Conservation (phyloP, 2,329 filamentous ascomycete species). For the Talaromyces sp. region DNA sequence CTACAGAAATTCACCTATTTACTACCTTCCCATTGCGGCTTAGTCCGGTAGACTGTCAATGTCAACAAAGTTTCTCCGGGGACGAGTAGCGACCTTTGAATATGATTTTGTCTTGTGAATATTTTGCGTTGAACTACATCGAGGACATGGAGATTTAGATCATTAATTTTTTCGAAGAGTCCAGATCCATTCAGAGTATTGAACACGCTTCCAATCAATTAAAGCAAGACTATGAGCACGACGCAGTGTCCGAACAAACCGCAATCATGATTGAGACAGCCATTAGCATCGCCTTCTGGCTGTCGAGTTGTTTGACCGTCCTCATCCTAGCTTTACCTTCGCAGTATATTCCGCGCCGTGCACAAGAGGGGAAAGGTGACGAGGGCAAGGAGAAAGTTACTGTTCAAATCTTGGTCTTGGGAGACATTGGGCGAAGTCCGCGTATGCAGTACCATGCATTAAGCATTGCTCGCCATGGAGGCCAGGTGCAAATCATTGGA, state of each 20-base stretch:
- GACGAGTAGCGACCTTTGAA: not conserved
- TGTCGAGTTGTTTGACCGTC: slow-evolving; percentile 50
- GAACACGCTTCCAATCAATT: not conserved
- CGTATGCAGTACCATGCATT: slow-evolving; percentile 98
- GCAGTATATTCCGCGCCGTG: slow-evolving; percentile 43
- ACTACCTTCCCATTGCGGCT: not conserved
- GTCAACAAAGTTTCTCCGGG: not conserved
- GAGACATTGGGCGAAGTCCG: slow-evolving; percentile 91
- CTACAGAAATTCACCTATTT: no score
- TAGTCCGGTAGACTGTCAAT: not conserved
- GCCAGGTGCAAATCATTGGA: slow-evolving; percentile 78
- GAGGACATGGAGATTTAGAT: not conserved
- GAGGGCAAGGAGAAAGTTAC: slow-evolving; percentile 39
- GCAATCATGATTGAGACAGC: slow-evolving; percentile 33
- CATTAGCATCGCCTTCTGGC: slow-evolving; percentile 36
- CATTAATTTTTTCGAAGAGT: not conserved
- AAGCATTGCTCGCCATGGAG: slow-evolving; percentile 80
- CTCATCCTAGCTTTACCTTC: slow-evolving; percentile 53
- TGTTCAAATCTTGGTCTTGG: slow-evolving; percentile 84
- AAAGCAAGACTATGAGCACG: not conserved
- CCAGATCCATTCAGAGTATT: not conserved
- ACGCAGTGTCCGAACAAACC: not conserved
- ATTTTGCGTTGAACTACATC: not conserved
- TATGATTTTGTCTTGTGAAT: not conserved
- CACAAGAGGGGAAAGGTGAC: slow-evolving; percentile 21